Evolutionary conservation across 352 stramenopile species (phyloP).

Genomic region (Phytopythium sindhum): DNA sequence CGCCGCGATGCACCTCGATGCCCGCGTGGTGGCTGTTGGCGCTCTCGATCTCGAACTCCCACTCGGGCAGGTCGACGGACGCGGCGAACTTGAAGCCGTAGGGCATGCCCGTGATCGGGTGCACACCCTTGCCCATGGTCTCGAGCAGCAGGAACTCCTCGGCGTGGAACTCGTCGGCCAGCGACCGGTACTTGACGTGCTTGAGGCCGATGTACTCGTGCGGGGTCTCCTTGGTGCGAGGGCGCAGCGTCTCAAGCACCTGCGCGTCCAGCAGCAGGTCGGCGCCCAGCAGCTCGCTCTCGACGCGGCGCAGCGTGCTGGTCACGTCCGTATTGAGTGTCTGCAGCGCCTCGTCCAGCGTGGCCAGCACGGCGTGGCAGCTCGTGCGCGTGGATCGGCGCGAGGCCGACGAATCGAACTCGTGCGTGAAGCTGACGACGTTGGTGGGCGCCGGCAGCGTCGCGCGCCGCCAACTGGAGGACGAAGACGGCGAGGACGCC

Average conservation of each 20-base stretch:
- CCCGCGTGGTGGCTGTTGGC: constrained; percentile 43
- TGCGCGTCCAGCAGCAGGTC: constrained; percentile 62
- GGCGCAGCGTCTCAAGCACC: constrained; percentile 66
- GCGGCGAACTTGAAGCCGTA: constrained; percentile 69
- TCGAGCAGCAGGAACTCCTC: constrained; percentile 71
- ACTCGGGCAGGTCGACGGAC: constrained; percentile 45
- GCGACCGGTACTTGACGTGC: constrained; percentile 68
- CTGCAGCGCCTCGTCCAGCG: constrained; percentile 54
- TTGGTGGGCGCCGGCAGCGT: constrained; percentile 33
- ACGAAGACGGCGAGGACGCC: constrained; percentile 25
- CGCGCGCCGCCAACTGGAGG: constrained; percentile 30
- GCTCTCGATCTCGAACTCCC: constrained; percentile 38
- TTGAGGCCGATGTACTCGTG: constrained; percentile 79
- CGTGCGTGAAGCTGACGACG: constrained; percentile 46
- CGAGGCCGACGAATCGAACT: constrained; percentile 31
- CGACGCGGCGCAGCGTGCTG: constrained; percentile 44
- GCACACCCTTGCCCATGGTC: constrained; percentile 40
- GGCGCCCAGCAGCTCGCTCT: constrained; percentile 51
- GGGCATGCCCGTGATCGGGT: constrained; percentile 31
- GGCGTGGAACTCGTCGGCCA: constrained; percentile 46
- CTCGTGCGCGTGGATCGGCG: constrained; percentile 48
- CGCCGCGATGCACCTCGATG: constrained; percentile 44
- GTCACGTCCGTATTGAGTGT: constrained; percentile 53
- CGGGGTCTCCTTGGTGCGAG: constrained; percentile 58
- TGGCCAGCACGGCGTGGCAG: constrained; percentile 54